Evolutionary conservation across 306 rosid species (phyloP).

Genomic region (Carpinus viminea): DNA sequence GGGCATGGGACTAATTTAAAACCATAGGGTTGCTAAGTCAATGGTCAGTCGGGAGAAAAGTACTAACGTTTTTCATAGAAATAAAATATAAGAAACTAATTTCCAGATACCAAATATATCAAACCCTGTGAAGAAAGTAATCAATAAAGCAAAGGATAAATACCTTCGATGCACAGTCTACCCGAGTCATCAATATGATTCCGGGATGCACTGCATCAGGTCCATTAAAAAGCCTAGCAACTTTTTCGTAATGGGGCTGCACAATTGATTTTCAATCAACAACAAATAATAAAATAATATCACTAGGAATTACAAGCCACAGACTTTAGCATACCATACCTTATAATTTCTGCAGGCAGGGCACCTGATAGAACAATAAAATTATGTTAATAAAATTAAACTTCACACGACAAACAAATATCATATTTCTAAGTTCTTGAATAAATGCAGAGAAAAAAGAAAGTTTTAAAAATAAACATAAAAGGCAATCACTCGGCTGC

Average conservation of each 20-base stretch:
- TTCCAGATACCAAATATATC: not conserved
- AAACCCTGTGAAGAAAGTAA: slow-evolving; percentile 10
- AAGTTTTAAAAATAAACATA: not conserved
- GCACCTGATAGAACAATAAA: slow-evolving; percentile 60
- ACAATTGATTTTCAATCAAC: slow-evolving; percentile 20
- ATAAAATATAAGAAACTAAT: not conserved
- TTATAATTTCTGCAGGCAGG: slow-evolving; percentile 98
- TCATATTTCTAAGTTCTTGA: not conserved
- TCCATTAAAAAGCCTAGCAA: slow-evolving; percentile 96
- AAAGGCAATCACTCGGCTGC: not conserved
- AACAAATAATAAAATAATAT: not conserved
- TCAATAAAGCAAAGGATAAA: slow-evolving; percentile 20
- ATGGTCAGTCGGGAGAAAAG: no score
- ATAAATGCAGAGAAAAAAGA: not conserved
- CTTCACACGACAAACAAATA: slow-evolving; percentile 3
- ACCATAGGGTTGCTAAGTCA: not conserved
- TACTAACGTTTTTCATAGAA: no score
- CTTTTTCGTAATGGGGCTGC: slow-evolving; percentile 95
- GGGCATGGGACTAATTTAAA: not conserved
- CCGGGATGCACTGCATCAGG: slow-evolving; percentile 95
- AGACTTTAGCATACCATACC: slow-evolving; percentile 47
- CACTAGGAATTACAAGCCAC: not conserved
- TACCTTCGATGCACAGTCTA: slow-evolving; percentile 94
- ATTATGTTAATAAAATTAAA: slow-evolving; percentile 27
- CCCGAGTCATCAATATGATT: slow-evolving; percentile 79